These are phyloP conservation scores for Camellia sinensis DNA, from an alignment of 148 eudicot genomes.

Conservation along the genomic window DNA sequence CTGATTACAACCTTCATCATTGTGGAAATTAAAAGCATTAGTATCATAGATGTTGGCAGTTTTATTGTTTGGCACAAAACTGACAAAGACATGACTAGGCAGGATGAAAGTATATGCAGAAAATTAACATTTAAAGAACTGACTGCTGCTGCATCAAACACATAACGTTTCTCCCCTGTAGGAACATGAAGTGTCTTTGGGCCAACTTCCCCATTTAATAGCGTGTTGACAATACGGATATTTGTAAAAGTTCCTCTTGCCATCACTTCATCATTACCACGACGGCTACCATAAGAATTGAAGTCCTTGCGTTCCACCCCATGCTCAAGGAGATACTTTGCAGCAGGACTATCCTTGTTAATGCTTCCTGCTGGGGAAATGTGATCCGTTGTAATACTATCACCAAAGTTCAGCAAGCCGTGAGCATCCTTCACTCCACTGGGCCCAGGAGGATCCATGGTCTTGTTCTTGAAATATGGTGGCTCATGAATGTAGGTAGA, in stretches of 20 bases:
- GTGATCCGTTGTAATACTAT: background rate
- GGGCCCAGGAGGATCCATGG: conserved; percentile 5
- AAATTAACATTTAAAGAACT: background rate
- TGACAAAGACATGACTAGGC: background rate
- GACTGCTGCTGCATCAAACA: conserved; percentile 9
- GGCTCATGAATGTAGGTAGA: conserved; percentile 17
- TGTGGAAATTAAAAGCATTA: too few relatives aligned
- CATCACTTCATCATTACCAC: conserved; percentile 17
- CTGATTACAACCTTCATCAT: too few relatives aligned
- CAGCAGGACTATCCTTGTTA: conserved; percentile 2
- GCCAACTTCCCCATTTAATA: conserved; percentile 14
- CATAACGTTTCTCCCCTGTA: background rate
- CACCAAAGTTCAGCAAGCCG: conserved; percentile 9
- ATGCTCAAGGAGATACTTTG: background rate
- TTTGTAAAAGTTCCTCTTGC: conserved; percentile 5
- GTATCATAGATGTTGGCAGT: too few relatives aligned
- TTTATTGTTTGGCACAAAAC: background rate
- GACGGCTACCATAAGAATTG: conserved; percentile 3
- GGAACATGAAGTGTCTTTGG: conserved; percentile 13
- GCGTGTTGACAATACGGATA: background rate
- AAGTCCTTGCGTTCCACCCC: conserved; percentile 8
- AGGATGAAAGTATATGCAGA: background rate
- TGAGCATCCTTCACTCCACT: conserved; percentile 3
- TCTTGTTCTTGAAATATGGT: conserved; percentile 7
- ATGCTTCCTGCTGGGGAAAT: conserved; percentile 15